Conservation (phyloP, 805 yeast species). For the Yarrowia sp. region DNA sequence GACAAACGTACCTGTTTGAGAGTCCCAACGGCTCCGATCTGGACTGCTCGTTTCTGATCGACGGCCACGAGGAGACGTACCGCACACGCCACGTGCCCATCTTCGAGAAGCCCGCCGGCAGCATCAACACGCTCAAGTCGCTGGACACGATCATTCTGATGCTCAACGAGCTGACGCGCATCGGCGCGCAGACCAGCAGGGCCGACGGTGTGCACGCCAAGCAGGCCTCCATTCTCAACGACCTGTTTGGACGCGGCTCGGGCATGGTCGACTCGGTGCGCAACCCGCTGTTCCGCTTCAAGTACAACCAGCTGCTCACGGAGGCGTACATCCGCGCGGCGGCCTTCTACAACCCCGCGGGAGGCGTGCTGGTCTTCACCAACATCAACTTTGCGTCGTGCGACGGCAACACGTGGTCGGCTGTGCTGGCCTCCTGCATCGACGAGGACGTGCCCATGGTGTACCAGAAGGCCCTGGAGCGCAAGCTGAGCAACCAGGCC, state of each 20-base stretch:
- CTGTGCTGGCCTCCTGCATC: neutral
- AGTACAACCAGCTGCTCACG: constrained; percentile 1
- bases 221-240: neutral
- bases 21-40: neutral
- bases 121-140: neutral
- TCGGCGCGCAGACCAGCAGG: too few relatives aligned
- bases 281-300: neutral
- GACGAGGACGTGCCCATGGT: constrained; percentile 15
- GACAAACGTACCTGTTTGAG: neutral
- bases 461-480: neutral
- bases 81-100: neutral
- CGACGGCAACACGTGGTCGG: constrained; percentile 9
- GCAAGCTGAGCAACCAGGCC: neutral
- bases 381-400: neutral
- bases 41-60: neutral
- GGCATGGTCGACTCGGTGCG: neutral
- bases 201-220: neutral
- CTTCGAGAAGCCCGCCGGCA: neutral
- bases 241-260: neutral
- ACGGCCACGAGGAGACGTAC: neutral
- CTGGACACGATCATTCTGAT: neutral
- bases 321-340: constrained; percentile 23
- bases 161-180: neutral
- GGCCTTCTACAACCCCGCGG: neutral
- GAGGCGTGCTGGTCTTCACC: neutral